These are phyloP conservation scores for Rhizopus sp. DNA, from an alignment of 371 early-diverging fungal genomes.

Conservation along the genomic window DNA sequence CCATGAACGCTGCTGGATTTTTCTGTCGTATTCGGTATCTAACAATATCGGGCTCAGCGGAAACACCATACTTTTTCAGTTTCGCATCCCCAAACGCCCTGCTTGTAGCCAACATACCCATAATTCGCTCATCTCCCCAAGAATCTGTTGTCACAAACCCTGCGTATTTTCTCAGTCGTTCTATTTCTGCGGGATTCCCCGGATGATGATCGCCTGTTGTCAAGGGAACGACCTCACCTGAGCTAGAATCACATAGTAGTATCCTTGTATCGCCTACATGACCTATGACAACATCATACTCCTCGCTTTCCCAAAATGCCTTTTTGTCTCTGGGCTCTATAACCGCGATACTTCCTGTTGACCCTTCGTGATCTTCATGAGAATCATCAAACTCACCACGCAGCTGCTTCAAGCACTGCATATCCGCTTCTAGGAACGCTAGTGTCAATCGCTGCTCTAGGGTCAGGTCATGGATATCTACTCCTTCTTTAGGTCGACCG, in stretches of 20 bases:
- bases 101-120: conserved; percentile 73
- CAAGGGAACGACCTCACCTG: conserved; percentile 54
- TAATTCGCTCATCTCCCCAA: conserved; percentile 75
- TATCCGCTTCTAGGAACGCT: conserved; percentile 57
- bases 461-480: conserved; percentile 34
- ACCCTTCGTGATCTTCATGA: conserved; percentile 51
- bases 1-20: conserved; percentile 52
- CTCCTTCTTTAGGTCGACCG: conserved; percentile 12
- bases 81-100: conserved; percentile 76
- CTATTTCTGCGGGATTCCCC: conserved; percentile 55
- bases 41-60: conserved; percentile 74
- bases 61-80: conserved; percentile 73
- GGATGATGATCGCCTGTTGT: conserved; percentile 70
- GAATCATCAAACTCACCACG: conserved; percentile 17
- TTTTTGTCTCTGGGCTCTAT: conserved; percentile 54
- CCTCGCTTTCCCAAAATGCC: conserved; percentile 64
- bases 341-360: conserved; percentile 64
- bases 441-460: conserved; percentile 60
- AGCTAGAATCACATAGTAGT: conserved; percentile 55
- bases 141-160: conserved; percentile 73
- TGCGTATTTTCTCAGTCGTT: conserved; percentile 60
- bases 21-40: conserved; percentile 34
- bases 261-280: conserved; percentile 71
- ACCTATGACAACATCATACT: conserved; percentile 55
- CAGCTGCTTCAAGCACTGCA: conserved; percentile 28